phyloP scores from a whole-genome alignment of 2,329 filamentous ascomycete genomes.

The Emergomyces pasteurianus region DNA sequence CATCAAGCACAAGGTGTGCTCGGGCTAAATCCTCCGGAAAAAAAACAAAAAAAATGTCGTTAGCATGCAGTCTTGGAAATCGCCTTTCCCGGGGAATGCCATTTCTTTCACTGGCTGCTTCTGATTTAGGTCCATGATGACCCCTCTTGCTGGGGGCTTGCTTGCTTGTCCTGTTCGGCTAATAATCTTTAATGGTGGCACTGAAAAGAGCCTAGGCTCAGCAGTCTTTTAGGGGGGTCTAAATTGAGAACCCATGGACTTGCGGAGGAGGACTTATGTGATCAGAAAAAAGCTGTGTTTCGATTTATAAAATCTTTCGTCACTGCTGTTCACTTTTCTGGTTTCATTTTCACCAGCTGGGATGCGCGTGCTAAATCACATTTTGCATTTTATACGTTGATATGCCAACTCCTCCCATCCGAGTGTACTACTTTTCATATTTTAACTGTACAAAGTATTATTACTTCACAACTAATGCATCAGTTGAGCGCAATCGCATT shows the following conservation, averaged over 20 bases:
- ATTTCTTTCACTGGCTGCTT: background rate
- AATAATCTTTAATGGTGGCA: background rate
- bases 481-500: background rate
- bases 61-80: background rate
- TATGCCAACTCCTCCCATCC: background rate
- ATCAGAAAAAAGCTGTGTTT: background rate
- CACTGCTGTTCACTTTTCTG: background rate
- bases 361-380: background rate
- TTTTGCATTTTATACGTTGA: background rate
- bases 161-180: background rate
- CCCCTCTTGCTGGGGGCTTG: background rate
- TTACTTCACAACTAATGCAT: background rate
- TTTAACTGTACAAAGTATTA: background rate
- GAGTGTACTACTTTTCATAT: background rate
- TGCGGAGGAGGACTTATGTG: background rate
- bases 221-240: background rate
- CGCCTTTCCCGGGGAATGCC: background rate
- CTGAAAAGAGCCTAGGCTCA: background rate
- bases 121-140: background rate
- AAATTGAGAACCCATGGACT: background rate
- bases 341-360: background rate
- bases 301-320: background rate
- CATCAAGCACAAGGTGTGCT: background rate
- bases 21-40: too few relatives aligned
- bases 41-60: background rate